These are phyloP conservation scores for Cochlearia excelsa DNA, from an alignment of 345 rosid species.

Conservation along the genomic window DNA sequence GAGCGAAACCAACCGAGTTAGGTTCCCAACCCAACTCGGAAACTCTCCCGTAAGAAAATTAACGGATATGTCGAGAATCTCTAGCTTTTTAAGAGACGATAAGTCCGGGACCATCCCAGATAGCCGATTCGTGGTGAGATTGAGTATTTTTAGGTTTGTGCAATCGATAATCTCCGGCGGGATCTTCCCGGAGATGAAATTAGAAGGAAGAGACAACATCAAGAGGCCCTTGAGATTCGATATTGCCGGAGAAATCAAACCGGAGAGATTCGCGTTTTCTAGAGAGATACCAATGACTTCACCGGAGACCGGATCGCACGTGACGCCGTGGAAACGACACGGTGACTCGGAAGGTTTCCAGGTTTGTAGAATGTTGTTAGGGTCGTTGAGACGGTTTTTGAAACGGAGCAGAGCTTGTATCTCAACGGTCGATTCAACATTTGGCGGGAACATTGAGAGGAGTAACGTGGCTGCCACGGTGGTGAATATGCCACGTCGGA, in stretches of 20 bases:
- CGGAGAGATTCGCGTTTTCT: conserved; percentile 50
- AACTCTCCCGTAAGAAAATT: conserved; percentile 60
- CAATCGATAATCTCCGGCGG: conserved; percentile 52
- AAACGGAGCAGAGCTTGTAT: conserved; percentile 61
- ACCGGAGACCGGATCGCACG: conserved; percentile 49
- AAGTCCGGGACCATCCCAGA: conserved; percentile 62
- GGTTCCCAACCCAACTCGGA: conserved; percentile 64
- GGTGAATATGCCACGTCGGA: conserved; percentile 12
- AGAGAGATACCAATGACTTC: conserved; percentile 51
- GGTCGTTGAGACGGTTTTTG: conserved; percentile 60
- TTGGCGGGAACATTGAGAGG: conserved; percentile 40
- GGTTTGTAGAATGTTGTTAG: conserved; percentile 48
- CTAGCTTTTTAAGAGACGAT: conserved; percentile 46
- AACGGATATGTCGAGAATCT: conserved; percentile 48
- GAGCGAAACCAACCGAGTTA: conserved; percentile 47
- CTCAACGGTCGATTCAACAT: conserved; percentile 41
- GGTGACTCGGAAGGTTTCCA: conserved; percentile 67
- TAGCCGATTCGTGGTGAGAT: conserved; percentile 52
- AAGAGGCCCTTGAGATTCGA: conserved; percentile 46
- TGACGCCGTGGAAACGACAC: conserved; percentile 58
- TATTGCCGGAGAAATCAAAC: conserved; percentile 62
- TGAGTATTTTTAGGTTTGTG: conserved; percentile 51
- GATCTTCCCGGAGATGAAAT: conserved; percentile 51
- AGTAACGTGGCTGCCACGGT: conserved; percentile 13
- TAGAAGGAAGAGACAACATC: conserved; percentile 46